Percentiles rank a stretch among this genome's conserved stretches.
Conservation (phyloP, 75 land plant species). For the Azolla pinnata region DNA sequence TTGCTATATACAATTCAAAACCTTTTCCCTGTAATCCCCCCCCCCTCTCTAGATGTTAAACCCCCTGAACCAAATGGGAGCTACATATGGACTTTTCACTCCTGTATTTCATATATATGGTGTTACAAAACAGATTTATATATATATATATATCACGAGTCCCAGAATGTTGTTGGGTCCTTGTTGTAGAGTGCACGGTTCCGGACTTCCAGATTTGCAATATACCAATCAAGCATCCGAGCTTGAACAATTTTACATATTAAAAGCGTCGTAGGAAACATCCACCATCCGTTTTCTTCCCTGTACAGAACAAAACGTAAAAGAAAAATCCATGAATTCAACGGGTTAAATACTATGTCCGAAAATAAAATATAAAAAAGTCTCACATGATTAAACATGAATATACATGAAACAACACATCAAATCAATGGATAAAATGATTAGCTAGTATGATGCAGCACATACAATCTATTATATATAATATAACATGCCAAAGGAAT, state of each 20-base stretch:
- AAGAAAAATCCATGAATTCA: not conserved
- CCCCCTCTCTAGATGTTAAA: no score
- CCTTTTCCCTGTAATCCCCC: no score
- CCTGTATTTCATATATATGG: not conserved
- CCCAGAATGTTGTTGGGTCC: constrained; percentile 79
- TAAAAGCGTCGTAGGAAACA: constrained; percentile 58
- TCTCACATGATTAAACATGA: not conserved
- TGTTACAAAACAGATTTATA: not conserved
- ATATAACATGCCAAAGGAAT: no score
- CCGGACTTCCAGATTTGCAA: constrained; percentile 92
- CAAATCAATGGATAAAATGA: not conserved
- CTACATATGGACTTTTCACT: not conserved
- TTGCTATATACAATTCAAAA: not conserved
- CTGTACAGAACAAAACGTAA: constrained; percentile 29
- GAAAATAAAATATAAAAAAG: no score
- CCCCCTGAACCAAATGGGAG: no score
- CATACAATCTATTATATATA: no score
- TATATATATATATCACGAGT: constrained; percentile 34
- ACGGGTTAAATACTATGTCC: no score
- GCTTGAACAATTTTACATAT: constrained; percentile 80
- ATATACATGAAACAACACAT: not conserved
- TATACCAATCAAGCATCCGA: constrained; percentile 74
- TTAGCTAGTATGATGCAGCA: no score
- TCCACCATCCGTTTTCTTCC: constrained; percentile 97
- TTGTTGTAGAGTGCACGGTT: constrained; percentile 81